Evolutionary conservation across 805 yeast genomes (phyloP), one percentile per base, ranked within the genome.

Genomic region (Candida oleophila): DNA sequence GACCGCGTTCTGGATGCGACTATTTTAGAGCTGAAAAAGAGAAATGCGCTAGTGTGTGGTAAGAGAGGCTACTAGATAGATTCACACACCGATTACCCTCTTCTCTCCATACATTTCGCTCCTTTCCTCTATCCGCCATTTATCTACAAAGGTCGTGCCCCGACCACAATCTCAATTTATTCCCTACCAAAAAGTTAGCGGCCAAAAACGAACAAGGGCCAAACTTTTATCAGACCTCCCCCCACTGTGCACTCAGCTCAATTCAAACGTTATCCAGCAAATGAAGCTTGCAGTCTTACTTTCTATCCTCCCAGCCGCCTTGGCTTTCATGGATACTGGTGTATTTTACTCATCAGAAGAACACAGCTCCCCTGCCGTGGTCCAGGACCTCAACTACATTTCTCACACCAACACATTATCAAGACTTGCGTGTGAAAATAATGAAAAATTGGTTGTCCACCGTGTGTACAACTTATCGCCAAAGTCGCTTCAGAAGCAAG

Each of bases 321-420:
- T 47, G 21, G 62, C 60, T 12, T 62, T 60, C 33, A 52, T 57
- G 43, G 65, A 61, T 41, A 57, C 65, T 41, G 64, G 55, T 3
- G 44, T 55, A 3, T 55, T 62, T 25, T 60, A 54, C 46, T 52
- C 61, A 18, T 51, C 37, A 25, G 11, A 25, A 25, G 5, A 5
- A 25, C 9, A 25, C n/a, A n/a, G n/a, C n/a, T n/a, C n/a, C n/a
- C n/a, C n/a, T n/a, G n/a, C n/a, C n/a, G n/a, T 25, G 30, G 9
- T 54, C 22, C 39, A 46, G 22, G 42, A 42, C 20, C n/a, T n/a
- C n/a, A n/a, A n/a, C n/a, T n/a, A n/a, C n/a, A n/a, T n/a, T n/a
- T n/a, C n/a, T n/a, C n/a, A n/a, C 30, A 25, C 30, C 30, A 25
- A 25, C 11, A 11, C 5, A 5, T 18, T 36, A 20, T 36, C 39